Evolutionary conservation across 1,284 basidiomycete genomes (phyloP).

Genomic region (Peniophora sp.): DNA sequence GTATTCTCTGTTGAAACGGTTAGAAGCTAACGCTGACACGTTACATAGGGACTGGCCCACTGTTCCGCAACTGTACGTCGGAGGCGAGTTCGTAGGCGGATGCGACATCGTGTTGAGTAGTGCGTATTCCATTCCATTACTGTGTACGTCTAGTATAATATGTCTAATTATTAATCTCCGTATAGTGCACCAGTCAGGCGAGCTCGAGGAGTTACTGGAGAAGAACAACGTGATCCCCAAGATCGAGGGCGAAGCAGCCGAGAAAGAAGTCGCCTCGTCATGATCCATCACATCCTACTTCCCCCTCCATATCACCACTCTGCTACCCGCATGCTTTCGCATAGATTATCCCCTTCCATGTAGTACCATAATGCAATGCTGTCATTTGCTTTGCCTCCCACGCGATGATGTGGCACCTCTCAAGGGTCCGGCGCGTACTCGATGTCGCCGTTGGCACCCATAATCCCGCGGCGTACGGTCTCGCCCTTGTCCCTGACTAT

Average conservation of each 20-base stretch:
- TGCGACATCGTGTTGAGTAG: slow-evolving; percentile 93
- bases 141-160: not conserved
- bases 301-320: not conserved
- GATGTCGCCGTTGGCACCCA: slow-evolving; percentile 38
- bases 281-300: not conserved
- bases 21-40: slow-evolving; percentile 24
- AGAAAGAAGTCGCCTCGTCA: slow-evolving; percentile 9
- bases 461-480: slow-evolving; percentile 51
- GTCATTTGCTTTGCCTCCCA: not conserved
- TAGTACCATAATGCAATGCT: not conserved
- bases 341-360: not conserved
- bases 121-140: slow-evolving; percentile 37
- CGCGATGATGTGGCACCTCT: slow-evolving; percentile 1
- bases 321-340: not conserved
- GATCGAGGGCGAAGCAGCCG: slow-evolving; percentile 15
- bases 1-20: slow-evolving; percentile 19
- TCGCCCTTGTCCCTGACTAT: slow-evolving; percentile 74
- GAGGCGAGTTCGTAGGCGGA: slow-evolving; percentile 94
- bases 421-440: slow-evolving; percentile 21
- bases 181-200: slow-evolving; percentile 92
- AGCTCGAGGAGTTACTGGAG: slow-evolving; percentile 79
- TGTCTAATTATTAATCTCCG: not conserved
- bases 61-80: slow-evolving; percentile 91
- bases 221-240: slow-evolving; percentile 62
- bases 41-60: slow-evolving; percentile 88